phyloP scores from a whole-genome alignment of 345 rosid species.

The Eutrema yunnanense region DNA sequence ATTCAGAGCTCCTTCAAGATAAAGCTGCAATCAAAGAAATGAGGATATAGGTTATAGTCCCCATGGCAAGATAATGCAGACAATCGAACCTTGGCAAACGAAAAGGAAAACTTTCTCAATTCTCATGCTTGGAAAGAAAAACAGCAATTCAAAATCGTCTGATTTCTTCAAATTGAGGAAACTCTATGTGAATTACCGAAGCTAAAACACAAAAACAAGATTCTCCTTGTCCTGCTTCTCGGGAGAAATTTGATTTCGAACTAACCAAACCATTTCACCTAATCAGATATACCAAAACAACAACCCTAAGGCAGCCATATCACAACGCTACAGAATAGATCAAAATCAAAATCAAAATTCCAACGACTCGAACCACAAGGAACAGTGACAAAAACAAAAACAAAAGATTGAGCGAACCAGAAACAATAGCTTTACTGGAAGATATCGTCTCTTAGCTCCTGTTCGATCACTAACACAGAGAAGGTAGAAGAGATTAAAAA shows the following conservation, averaged over 20 bases:
- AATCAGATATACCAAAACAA: background rate
- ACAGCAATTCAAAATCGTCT: background rate
- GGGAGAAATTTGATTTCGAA: background rate
- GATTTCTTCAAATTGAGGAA: background rate
- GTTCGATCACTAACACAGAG: background rate
- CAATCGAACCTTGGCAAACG: background rate
- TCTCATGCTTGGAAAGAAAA: background rate
- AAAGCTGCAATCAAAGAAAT: conserved; percentile 7
- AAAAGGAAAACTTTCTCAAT: background rate
- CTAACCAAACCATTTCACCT: background rate
- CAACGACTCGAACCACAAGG: background rate
- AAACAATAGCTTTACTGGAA: background rate
- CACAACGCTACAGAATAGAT: background rate
- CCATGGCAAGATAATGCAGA: background rate
- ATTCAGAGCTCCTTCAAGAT: conserved; percentile 1
- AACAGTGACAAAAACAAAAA: background rate
- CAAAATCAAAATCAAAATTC: background rate
- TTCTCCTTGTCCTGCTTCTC: background rate
- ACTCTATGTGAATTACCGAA: background rate
- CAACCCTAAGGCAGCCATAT: background rate
- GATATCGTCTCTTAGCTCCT: background rate
- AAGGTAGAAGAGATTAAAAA: background rate
- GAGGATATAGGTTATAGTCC: background rate
- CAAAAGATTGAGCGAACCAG: background rate
- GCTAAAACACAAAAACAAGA: background rate